Evolutionary conservation across 805 yeast species (phyloP), one percentile per base, ranked within the genome.

Genomic region (Myxozyma melibiosi): DNA sequence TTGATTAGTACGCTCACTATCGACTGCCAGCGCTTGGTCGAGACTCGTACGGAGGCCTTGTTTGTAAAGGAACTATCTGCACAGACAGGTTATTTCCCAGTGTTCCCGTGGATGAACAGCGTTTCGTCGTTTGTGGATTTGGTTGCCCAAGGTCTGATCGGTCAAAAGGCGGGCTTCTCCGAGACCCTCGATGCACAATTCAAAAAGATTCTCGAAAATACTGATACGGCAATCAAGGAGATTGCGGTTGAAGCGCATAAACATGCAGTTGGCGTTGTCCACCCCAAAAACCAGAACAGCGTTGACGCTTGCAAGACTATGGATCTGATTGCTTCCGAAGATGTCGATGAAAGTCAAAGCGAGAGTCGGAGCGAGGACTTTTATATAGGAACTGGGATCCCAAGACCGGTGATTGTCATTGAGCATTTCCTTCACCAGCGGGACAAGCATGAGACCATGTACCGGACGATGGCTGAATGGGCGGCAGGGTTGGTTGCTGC

Each of bases 61-160:
- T 83, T 89, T 62, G 74, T 94, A 43, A 79, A 80, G 54, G 79
- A 80, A 51, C 80, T 89, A 18, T 90, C 98, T 0, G 74, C 74
- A 25, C 89, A 88, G 69, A 67, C 90, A 25, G 99, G 99, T 0
- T 94, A 94, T 71, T 89, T 82, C 76, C 99, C 99, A 0, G 85
- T 89, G 4, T 94, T 94, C 70, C 88, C 97, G 22, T 92, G 97
- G 96, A 74, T 91, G 58, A 89, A 89, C 70, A 81, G 86, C 1
- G 74, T 91, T 11, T 83, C 96, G 0, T 82, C 84, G 56, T 84
- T 90, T 57, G 74, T 89, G 45, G 99, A 94, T 73, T 77, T 94
- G 66, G 89, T 85, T 53, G 86, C 88, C 18, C 96, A 90, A 68
- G 92, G 97, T 55, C 70, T 92, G 40, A 90, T 96, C 0, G 99